A percentile compares a stretch with the other conserved stretches of the same genome.
These are phyloP conservation scores for Amauroascus niger DNA, from an alignment of 2,329 filamentous ascomycete genomes.

Conservation along the genomic window DNA sequence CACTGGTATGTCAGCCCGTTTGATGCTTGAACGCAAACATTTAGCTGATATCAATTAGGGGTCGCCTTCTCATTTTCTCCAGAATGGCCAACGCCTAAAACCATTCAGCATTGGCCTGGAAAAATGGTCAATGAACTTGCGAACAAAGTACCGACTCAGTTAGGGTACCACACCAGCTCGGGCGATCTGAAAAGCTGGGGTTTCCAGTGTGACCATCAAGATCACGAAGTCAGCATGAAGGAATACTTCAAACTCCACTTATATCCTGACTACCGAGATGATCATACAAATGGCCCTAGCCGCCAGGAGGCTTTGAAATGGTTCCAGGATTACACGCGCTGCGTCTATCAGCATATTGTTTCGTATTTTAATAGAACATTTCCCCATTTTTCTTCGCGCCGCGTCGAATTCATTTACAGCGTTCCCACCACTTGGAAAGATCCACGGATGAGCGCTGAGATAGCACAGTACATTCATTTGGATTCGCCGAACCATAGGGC, in stretches of 20 bases:
- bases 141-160: constrained; percentile 15
- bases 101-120: constrained; percentile 11
- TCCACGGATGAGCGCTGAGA: constrained; percentile 9
- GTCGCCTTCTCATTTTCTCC: constrained; percentile 31
- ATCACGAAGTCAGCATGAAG: constrained; percentile 1
- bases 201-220: constrained; percentile 23
- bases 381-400: constrained; percentile 16
- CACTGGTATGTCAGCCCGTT: constrained; percentile 13
- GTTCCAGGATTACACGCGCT: constrained; percentile 21
- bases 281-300: neutral
- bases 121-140: constrained; percentile 20
- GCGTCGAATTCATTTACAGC: constrained; percentile 12
- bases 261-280: constrained; percentile 1
- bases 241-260: constrained; percentile 13
- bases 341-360: constrained; percentile 25
- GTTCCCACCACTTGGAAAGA: constrained; percentile 14
- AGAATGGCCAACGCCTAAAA: constrained; percentile 23
- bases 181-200: constrained; percentile 10
- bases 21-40: constrained; percentile 13
- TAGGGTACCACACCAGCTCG: constrained; percentile 4
- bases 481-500: constrained; percentile 16
- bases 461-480: neutral
- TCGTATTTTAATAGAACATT: constrained; percentile 2
- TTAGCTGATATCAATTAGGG: constrained; percentile 21
- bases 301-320: constrained; percentile 5